Conservation (phyloP, 23 red algal genomes). For the Chondrus crispus region DNA sequence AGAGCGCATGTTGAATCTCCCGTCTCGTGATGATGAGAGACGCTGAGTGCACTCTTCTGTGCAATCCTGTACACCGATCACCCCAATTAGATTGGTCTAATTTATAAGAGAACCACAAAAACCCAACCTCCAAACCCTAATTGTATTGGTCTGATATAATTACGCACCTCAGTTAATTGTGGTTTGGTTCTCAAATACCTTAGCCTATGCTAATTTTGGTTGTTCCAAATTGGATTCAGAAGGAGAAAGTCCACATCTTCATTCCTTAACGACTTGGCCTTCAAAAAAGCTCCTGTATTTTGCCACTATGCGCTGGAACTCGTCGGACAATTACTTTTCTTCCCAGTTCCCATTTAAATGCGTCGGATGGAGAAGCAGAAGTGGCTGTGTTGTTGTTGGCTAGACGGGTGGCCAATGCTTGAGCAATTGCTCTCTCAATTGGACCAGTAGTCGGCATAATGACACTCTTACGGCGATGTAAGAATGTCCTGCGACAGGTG, state of each 20-base stretch:
- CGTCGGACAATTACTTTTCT: background rate
- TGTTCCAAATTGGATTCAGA: background rate
- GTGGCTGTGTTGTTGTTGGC: no score
- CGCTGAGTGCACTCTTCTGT: no score
- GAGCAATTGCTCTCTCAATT: no score
- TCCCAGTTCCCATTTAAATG: background rate
- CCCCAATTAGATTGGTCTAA: background rate
- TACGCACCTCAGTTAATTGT: background rate
- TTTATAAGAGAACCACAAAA: background rate
- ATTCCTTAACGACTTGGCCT: background rate
- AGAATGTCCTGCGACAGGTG: no score
- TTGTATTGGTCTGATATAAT: background rate
- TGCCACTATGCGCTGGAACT: background rate
- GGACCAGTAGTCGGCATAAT: no score
- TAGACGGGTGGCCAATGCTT: no score
- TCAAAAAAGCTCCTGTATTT: background rate
- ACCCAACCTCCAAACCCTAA: background rate
- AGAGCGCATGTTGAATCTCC: no score
- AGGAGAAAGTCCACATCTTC: background rate
- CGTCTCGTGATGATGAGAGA: no score
- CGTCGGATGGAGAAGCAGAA: no score
- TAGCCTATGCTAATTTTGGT: background rate
- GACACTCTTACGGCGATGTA: no score
- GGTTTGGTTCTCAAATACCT: background rate
- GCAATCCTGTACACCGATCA: slow-evolving; percentile 22